Conservation (phyloP, 345 rosid genomes). For the Eucalyptus microcorys region DNA sequence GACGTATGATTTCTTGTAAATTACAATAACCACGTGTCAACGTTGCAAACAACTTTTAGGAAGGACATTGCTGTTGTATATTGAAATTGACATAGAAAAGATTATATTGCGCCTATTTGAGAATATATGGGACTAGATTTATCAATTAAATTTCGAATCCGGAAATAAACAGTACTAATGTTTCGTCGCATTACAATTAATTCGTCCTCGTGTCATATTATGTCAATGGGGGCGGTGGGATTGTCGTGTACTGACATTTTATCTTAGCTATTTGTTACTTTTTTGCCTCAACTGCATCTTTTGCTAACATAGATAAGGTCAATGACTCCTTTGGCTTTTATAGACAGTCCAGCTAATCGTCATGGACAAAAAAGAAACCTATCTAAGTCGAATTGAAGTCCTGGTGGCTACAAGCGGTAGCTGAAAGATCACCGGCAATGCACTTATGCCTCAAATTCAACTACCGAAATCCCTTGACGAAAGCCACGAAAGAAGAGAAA, state of each 20-base stretch:
- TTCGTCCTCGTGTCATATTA: fast-evolving
- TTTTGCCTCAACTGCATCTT: neutral
- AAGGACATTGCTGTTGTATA: neutral
- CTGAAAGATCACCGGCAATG: neutral
- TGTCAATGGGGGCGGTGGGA: too few species aligned
- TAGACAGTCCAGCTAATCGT: neutral
- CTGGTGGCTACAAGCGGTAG: neutral
- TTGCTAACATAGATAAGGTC: neutral
- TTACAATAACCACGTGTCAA: neutral
- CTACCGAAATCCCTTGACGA: neutral
- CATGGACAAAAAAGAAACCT: neutral
- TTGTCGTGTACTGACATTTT: neutral
- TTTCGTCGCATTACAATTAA: neutral
- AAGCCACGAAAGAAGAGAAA: neutral
- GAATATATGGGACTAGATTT: neutral
- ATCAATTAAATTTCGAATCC: neutral
- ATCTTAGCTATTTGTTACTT: too few species aligned
- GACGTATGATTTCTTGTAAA: neutral
- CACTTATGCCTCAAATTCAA: neutral
- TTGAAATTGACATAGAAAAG: too few species aligned
- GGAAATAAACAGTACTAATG: neutral
- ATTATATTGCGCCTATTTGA: neutral
- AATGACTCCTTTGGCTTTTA: neutral
- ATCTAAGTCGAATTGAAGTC: neutral
- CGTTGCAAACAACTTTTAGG: too few species aligned